Evolutionary conservation across 352 stramenopile genomes (phyloP).

Genomic region (Phytophthora cryptogea): DNA sequence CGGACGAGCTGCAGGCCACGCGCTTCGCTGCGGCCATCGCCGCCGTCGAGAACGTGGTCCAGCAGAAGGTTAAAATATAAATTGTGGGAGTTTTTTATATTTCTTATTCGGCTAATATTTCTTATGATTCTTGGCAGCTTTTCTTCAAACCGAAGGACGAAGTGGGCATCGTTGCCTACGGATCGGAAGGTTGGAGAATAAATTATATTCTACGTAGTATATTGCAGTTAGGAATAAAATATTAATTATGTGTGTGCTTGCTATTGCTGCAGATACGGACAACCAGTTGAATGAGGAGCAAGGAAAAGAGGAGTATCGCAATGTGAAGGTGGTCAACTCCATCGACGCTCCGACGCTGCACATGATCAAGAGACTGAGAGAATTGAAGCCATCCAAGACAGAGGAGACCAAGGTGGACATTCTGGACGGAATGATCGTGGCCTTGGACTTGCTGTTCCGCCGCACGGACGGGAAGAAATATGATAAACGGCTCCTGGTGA

Average conservation of each 20-base stretch:
- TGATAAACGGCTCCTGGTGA: slow-evolving; percentile 73
- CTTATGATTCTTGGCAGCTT: slow-evolving; percentile 36
- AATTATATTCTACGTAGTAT: not conserved
- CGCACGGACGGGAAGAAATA: slow-evolving; percentile 82
- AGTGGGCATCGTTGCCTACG: slow-evolving; percentile 77
- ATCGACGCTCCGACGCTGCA: slow-evolving; percentile 67
- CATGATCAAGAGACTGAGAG: slow-evolving; percentile 62
- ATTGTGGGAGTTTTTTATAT: not conserved
- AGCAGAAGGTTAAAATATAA: slow-evolving; percentile 59
- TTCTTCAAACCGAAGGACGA: slow-evolving; percentile 86
- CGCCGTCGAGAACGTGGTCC: slow-evolving; percentile 63
- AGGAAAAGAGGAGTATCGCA: slow-evolving; percentile 54
- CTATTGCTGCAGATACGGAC: slow-evolving; percentile 49
- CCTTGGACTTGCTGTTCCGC: slow-evolving; percentile 78
- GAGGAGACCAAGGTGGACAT: slow-evolving; percentile 63
- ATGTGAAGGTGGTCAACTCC: slow-evolving; percentile 63
- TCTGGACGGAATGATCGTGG: slow-evolving; percentile 80
- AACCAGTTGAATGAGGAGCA: slow-evolving; percentile 84
- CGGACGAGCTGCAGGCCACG: slow-evolving; percentile 39
- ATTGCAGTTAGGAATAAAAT: not conserved
- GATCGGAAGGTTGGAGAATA: slow-evolving; percentile 43
- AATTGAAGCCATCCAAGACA: slow-evolving; percentile 32
- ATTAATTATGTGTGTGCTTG: not conserved
- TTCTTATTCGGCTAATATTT: not conserved
- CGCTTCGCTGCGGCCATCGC: slow-evolving; percentile 65